Conservation (phyloP, 2,329 filamentous ascomycete species). For the Fusarium udum region DNA sequence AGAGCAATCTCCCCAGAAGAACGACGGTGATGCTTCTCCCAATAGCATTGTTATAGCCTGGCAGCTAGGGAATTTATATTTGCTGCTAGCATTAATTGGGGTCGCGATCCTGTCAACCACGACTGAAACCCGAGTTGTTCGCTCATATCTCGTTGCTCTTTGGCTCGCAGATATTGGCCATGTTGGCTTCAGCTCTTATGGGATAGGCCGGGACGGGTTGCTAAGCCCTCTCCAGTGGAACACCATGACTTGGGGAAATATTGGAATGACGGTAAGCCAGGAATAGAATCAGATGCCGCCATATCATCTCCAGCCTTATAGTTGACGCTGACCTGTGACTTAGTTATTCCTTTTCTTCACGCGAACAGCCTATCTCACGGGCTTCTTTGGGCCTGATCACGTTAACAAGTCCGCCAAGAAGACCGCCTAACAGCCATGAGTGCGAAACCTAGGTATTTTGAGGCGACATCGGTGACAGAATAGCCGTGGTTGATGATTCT, state of each 20-base stretch:
- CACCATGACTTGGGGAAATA: constrained; percentile 76
- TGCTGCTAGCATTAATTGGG: constrained; percentile 71
- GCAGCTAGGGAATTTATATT: constrained; percentile 76
- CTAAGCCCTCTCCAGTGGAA: constrained; percentile 70
- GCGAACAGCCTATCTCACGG: constrained; percentile 66
- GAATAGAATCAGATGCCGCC: neutral
- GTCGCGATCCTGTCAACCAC: constrained; percentile 71
- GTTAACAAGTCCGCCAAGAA: constrained; percentile 41
- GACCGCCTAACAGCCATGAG: constrained; percentile 21
- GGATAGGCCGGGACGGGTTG: constrained; percentile 65
- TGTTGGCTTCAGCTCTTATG: constrained; percentile 67
- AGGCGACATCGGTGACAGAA: neutral
- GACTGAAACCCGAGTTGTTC: constrained; percentile 71
- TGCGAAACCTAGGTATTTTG: neutral
- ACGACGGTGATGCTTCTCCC: constrained; percentile 50
- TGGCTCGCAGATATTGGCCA: constrained; percentile 75
- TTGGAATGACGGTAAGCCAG: constrained; percentile 68
- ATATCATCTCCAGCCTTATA: neutral
- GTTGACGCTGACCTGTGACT: neutral
- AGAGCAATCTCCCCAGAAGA: constrained; percentile 63
- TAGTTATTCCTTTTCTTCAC: constrained; percentile 65
- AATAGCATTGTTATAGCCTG: constrained; percentile 67
- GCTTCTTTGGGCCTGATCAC: constrained; percentile 64
- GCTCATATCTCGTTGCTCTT: constrained; percentile 72
- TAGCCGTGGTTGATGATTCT: neutral